A percentile compares a stretch with the other conserved stretches of the same genome.
These are phyloP conservation scores for Xylaria sp. DNA, from an alignment of 495 filamentous ascomycete genomes.

Conservation along the genomic window DNA sequence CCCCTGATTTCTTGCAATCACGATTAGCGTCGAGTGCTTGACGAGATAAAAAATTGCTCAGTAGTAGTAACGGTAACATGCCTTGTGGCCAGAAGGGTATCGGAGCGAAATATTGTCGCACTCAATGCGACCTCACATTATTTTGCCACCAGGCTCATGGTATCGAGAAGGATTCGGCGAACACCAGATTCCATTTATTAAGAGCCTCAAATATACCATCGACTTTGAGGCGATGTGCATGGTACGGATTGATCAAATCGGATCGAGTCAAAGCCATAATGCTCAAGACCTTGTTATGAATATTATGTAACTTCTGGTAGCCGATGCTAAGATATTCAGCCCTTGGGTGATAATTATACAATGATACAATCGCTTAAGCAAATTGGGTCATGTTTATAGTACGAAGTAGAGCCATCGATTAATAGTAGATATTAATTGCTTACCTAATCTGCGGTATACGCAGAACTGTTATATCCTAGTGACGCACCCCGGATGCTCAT, in stretches of 20 bases:
- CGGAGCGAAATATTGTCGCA: too few species aligned
- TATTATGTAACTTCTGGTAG: neutral
- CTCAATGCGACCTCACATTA: too few species aligned
- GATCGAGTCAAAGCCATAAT: neutral
- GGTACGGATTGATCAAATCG: neutral
- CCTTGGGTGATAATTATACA: too few species aligned
- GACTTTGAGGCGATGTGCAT: neutral
- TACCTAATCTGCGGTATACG: constrained; percentile 4
- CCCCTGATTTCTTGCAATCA: neutral
- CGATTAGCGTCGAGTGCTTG: neutral
- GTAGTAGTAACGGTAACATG: neutral
- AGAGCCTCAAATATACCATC: too few species aligned
- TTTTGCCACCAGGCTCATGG: too few species aligned
- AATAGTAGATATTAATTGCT: neutral
- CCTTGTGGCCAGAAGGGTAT: too few species aligned
- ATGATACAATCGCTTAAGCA: neutral
- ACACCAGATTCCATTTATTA: neutral
- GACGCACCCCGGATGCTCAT: neutral
- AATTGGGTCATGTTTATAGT: neutral
- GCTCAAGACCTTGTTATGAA: neutral
- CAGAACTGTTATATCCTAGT: neutral
- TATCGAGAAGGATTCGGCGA: neutral
- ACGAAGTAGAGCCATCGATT: neutral
- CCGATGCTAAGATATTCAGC: too few species aligned
- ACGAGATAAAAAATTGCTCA: neutral